These are phyloP conservation scores for Gaertneriomyces semiglobifer DNA, from an alignment of 192 early-diverging fungal species.

Conservation along the genomic window DNA sequence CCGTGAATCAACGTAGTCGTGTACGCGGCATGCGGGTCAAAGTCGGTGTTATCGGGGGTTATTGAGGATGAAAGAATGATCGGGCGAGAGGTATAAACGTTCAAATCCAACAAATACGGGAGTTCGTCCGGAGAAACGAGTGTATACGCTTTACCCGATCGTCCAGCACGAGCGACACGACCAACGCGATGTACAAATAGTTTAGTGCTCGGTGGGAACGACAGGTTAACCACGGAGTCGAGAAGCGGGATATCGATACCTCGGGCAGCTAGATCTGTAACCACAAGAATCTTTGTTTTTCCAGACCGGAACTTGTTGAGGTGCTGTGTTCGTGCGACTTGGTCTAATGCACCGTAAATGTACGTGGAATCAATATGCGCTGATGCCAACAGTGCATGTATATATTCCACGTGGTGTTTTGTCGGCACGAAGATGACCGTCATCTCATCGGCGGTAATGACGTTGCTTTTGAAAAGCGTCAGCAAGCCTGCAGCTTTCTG, in stretches of 20 bases:
- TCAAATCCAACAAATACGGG: constrained; percentile 88
- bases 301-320: constrained; percentile 80
- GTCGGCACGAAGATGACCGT: constrained; percentile 95
- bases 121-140: constrained; percentile 85
- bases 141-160: constrained; percentile 87
- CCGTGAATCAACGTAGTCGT: constrained; percentile 81
- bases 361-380: constrained; percentile 78
- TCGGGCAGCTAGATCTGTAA: constrained; percentile 98
- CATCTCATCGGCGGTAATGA: constrained; percentile 59
- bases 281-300: constrained; percentile 75
- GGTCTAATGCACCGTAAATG: constrained; percentile 94
- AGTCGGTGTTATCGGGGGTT: not conserved
- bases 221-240: constrained; percentile 96
- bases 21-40: constrained; percentile 29
- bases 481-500: constrained; percentile 90
- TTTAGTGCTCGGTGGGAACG: constrained; percentile 89
- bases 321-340: constrained; percentile 82
- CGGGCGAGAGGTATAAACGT: constrained; percentile 83
- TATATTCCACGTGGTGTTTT: constrained; percentile 97
- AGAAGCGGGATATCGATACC: constrained; percentile 98
- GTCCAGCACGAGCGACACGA: constrained; percentile 92
- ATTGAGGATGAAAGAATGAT: constrained; percentile 51
- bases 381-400: constrained; percentile 66
- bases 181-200: constrained; percentile 97
- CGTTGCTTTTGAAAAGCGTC: constrained; percentile 73